phyloP scores from a whole-genome alignment of 129 eudicot species.

The Rutidosis leptorrhynchoides region DNA sequence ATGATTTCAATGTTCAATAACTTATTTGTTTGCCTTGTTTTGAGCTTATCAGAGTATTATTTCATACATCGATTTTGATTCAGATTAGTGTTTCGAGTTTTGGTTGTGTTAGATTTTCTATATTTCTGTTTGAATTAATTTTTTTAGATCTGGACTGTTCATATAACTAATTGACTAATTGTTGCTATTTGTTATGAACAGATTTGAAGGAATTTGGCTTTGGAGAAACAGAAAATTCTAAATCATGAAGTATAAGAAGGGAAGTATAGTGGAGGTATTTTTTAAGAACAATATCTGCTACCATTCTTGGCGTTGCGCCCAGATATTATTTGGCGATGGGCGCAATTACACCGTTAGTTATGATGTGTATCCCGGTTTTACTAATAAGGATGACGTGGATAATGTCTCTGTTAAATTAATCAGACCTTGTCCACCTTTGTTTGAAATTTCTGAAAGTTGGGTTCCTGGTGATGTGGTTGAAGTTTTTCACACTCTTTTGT shows the following conservation, averaged over 20 bases:
- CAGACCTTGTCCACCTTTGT: slow-evolving; percentile 62
- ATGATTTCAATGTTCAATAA: neutral
- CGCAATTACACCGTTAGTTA: slow-evolving; percentile 50
- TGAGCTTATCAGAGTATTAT: neutral
- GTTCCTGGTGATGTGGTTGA: slow-evolving; percentile 66
- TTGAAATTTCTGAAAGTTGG: slow-evolving; percentile 40
- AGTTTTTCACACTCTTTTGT: slow-evolving; percentile 56
- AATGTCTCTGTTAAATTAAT: slow-evolving; percentile 41
- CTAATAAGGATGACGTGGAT: slow-evolving; percentile 33
- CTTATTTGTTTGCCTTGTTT: neutral
- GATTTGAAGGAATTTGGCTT: slow-evolving; percentile 14
- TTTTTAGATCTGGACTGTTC: neutral
- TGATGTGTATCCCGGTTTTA: slow-evolving; percentile 44
- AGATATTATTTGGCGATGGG: slow-evolving; percentile 48
- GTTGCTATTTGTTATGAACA: slow-evolving; percentile 1
- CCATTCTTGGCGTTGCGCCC: slow-evolving; percentile 66
- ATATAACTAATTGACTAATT: neutral
- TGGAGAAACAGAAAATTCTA: slow-evolving; percentile 3
- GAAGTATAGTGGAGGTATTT: slow-evolving; percentile 71
- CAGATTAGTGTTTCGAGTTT: neutral
- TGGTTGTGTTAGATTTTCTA: neutral
- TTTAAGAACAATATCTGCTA: slow-evolving; percentile 37
- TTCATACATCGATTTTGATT: neutral
- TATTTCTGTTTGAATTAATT: neutral
- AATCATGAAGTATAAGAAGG: slow-evolving; percentile 55